These are phyloP conservation scores for Wickerhamomyces silvicola DNA, from an alignment of 805 yeast genomes.

Conservation along the genomic window DNA sequence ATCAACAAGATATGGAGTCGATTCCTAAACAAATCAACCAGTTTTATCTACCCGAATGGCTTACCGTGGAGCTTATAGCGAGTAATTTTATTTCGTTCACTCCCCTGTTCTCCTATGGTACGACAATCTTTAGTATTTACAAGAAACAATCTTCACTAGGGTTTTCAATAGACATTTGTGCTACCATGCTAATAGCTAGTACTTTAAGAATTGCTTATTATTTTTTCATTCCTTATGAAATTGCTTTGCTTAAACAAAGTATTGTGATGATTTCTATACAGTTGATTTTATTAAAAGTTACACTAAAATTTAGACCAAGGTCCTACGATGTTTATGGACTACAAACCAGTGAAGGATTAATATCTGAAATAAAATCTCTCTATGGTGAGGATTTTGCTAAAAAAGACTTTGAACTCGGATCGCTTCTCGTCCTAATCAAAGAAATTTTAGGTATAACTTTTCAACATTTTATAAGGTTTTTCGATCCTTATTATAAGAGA, in stretches of 20 bases:
- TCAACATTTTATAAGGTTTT: constrained; percentile 45
- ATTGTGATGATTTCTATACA: constrained; percentile 83
- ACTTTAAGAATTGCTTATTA: constrained; percentile 71
- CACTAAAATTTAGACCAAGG: constrained; percentile 51
- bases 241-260: constrained; percentile 72
- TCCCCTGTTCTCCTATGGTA: constrained; percentile 82
- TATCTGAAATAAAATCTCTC: neutral
- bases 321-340: constrained; percentile 29
- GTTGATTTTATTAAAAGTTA: constrained; percentile 51
- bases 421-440: constrained; percentile 3
- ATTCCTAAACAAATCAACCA: constrained; percentile 31
- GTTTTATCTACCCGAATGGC: constrained; percentile 43
- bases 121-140: constrained; percentile 68
- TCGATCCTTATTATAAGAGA: constrained; percentile 64
- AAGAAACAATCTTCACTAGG: constrained; percentile 63
- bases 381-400: constrained; percentile 2
- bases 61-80: constrained; percentile 48
- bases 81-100: constrained; percentile 70
- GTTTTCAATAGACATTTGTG: constrained; percentile 87
- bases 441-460: constrained; percentile 17
- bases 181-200: constrained; percentile 79
- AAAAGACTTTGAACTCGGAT: constrained; percentile 5
- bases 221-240: constrained; percentile 73
- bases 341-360: neutral
- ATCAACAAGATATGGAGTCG: constrained; percentile 10